Conservation (phyloP, 257 asterid species). For the Paulownia fortunei region DNA sequence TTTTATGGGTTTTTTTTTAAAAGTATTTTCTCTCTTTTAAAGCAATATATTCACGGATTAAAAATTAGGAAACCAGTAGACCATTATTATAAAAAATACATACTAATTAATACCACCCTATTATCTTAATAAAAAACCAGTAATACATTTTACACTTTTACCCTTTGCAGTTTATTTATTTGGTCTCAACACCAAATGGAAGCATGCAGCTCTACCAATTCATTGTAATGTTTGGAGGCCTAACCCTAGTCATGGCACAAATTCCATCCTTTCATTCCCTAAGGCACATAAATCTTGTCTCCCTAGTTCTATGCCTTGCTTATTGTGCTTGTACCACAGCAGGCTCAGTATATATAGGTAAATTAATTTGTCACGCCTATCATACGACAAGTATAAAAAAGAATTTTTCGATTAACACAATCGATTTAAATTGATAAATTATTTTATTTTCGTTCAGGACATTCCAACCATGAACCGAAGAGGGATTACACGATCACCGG, state of each 20-base stretch:
- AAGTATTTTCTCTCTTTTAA: too few relatives aligned
- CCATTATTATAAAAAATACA: too few relatives aligned
- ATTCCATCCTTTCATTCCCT: constrained; percentile 82
- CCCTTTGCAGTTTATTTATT: constrained; percentile 55
- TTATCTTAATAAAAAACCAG: background rate
- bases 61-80: too few relatives aligned
- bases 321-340: constrained; percentile 61
- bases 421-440: background rate
- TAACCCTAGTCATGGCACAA: constrained; percentile 68
- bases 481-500: constrained; percentile 49
- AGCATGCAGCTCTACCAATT: constrained; percentile 70
- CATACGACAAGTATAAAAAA: background rate
- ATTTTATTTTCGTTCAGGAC: constrained; percentile 37
- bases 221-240: constrained; percentile 58
- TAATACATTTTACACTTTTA: background rate
- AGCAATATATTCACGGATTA: too few relatives aligned
- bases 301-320: constrained; percentile 58
- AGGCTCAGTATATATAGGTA: constrained; percentile 65
- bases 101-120: too few relatives aligned
- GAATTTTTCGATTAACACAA: too few relatives aligned
- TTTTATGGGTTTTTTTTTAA: too few relatives aligned
- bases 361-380: background rate
- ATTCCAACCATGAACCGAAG: constrained; percentile 48
- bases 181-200: constrained; percentile 57
- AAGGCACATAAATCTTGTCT: constrained; percentile 71